Evolutionary conservation across 225 moss, liverwort and hornwort species (phyloP).

Genomic region (Pseudisothecium myosuroides): DNA sequence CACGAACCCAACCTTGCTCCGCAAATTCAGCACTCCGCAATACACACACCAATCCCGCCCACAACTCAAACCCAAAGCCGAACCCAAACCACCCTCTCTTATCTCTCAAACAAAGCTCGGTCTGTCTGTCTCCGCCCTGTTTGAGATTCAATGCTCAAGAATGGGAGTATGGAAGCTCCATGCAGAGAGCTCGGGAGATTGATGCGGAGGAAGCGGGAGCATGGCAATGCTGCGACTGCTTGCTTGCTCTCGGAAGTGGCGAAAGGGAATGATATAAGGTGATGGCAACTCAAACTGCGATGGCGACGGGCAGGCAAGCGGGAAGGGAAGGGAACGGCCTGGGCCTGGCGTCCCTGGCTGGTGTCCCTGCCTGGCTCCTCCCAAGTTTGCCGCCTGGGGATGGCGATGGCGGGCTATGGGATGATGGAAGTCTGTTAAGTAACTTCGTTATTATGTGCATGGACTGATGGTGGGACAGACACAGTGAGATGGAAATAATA

Average conservation of each 20-base stretch:
- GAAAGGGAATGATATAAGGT: neutral
- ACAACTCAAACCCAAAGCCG: neutral
- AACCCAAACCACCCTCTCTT: neutral
- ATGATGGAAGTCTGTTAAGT: neutral
- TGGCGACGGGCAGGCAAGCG: slow-evolving; percentile 1
- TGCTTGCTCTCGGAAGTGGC: neutral
- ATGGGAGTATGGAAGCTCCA: neutral
- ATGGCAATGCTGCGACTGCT: neutral
- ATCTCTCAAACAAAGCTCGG: neutral
- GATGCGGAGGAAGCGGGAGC: neutral
- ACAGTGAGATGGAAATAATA: neutral
- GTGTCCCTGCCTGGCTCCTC: neutral
- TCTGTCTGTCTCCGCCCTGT: neutral
- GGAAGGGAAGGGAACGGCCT: neutral
- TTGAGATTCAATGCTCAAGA: neutral
- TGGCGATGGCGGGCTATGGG: slow-evolving; percentile 11
- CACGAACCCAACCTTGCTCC: neutral
- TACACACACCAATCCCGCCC: neutral
- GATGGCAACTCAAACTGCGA: neutral
- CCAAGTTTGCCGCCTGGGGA: slow-evolving; percentile 10
- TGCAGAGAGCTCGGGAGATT: neutral
- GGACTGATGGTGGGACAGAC: slow-evolving; percentile 1
- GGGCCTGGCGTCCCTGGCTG: neutral
- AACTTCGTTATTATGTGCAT: neutral
- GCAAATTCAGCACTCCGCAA: neutral